Evolutionary conservation across 2,329 filamentous ascomycete species (phyloP).

Genomic region (Orbilia javanica): DNA sequence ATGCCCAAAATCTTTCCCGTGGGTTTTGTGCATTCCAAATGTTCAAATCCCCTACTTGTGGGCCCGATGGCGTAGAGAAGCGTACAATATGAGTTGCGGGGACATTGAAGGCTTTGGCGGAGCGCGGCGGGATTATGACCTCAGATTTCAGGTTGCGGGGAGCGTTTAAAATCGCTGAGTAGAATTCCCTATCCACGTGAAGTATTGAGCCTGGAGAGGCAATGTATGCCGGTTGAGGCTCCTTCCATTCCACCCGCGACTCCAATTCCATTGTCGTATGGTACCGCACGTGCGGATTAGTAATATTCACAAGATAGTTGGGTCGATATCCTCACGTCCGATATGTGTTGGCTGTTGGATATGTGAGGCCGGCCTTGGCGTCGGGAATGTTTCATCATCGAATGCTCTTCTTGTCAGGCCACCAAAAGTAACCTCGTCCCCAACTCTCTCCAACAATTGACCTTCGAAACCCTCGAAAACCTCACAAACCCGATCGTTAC

Average conservation of each 20-base stretch:
- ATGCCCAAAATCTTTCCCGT: constrained; percentile 41
- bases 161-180: constrained; percentile 16
- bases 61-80: constrained; percentile 27
- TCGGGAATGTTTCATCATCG: constrained; percentile 54
- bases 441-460: constrained; percentile 41
- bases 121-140: constrained; percentile 27
- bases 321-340: not conserved
- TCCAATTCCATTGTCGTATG: too few relatives aligned
- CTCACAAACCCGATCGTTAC: constrained; percentile 26
- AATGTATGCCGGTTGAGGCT: constrained; percentile 36
- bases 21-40: constrained; percentile 29
- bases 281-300: not conserved
- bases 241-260: not conserved
- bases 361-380: constrained; percentile 32
- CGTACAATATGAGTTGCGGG: constrained; percentile 25
- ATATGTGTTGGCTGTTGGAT: constrained; percentile 54
- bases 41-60: constrained; percentile 38
- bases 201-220: constrained; percentile 33
- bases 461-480: constrained; percentile 37
- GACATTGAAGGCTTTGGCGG: constrained; percentile 31
- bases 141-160: constrained; percentile 21
- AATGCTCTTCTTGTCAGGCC: constrained; percentile 49
- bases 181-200: constrained; percentile 34
- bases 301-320: not conserved
- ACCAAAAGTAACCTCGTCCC: constrained; percentile 37